Evolutionary conservation across 257 asterid genomes (phyloP).

Genomic region (Primulina huaijiensis): DNA sequence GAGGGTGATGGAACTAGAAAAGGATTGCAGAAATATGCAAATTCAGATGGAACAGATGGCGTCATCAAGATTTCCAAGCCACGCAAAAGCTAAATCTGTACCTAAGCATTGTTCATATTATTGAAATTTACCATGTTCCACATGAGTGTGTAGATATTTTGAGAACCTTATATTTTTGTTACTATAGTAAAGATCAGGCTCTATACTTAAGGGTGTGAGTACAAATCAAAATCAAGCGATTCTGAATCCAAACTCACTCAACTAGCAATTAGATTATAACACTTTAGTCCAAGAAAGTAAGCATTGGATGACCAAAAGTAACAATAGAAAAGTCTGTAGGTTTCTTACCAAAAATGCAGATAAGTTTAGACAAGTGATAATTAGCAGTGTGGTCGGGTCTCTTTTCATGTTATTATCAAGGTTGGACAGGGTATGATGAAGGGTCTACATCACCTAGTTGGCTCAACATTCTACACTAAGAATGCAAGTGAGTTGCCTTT

Average conservation of each 20-base stretch:
- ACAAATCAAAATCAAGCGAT: background rate
- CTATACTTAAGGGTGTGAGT: background rate
- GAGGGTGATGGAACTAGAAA: conserved; percentile 75
- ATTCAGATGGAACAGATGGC: conserved; percentile 63
- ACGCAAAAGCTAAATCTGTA: conserved; percentile 49
- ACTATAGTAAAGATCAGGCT: conserved; percentile 32
- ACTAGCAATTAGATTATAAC: no score
- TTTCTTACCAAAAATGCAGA: no score
- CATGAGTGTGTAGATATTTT: background rate
- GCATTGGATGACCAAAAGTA: no score
- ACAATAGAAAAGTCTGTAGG: no score
- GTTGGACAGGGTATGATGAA: no score
- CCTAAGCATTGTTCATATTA: conserved; percentile 71
- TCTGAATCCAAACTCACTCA: background rate
- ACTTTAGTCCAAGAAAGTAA: no score
- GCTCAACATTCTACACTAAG: no score
- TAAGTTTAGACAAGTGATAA: no score
- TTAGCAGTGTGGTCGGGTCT: no score
- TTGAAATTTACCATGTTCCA: conserved; percentile 12
- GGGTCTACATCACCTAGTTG: no score
- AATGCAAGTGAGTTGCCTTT: no score
- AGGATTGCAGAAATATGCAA: conserved; percentile 72
- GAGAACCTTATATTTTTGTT: conserved; percentile 22
- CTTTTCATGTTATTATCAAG: no score
- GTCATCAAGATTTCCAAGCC: conserved; percentile 60